A percentile compares a stretch with the other conserved stretches of the same genome.
Conservation (phyloP, 140 eudicot genomes). For the Eryngium alpinum region DNA sequence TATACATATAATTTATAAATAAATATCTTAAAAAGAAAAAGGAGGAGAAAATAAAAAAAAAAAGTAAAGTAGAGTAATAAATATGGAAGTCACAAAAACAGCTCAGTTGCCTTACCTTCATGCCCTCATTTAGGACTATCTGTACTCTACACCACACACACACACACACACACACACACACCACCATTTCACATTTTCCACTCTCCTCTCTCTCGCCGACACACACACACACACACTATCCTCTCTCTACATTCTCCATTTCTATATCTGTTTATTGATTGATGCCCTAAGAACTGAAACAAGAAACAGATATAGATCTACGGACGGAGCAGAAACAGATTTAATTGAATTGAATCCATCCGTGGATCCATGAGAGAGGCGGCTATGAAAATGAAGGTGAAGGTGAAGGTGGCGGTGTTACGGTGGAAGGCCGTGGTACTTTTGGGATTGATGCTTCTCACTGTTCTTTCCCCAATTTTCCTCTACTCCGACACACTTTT, state of each 20-base stretch:
- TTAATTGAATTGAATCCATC: not conserved
- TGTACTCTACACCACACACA: not conserved
- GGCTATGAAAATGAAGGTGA: conserved; percentile 6
- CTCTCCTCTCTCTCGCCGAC: not conserved
- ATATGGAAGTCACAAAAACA: not conserved
- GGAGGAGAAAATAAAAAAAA: no score
- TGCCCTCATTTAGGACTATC: not conserved
- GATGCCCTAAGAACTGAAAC: not conserved
- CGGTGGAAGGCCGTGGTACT: conserved; percentile 12
- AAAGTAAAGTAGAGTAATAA: no score
- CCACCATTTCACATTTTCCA: not conserved
- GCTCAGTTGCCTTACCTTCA: not conserved
- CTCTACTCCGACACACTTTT: conserved; percentile 21
- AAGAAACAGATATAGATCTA: not conserved
- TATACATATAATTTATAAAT: no score
- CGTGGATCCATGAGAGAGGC: not conserved
- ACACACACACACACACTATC: conserved; percentile 2
- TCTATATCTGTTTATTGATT: not conserved
- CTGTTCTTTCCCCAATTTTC: conserved; percentile 21
- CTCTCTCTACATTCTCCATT: not conserved
- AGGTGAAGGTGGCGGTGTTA: not conserved
- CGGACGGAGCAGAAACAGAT: not conserved
- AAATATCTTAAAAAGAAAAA: no score
- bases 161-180: not conserved
- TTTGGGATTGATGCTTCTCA: conserved; percentile 11